phyloP scores from a whole-genome alignment of 352 stramenopile species.

The Pythium insidiosum region DNA sequence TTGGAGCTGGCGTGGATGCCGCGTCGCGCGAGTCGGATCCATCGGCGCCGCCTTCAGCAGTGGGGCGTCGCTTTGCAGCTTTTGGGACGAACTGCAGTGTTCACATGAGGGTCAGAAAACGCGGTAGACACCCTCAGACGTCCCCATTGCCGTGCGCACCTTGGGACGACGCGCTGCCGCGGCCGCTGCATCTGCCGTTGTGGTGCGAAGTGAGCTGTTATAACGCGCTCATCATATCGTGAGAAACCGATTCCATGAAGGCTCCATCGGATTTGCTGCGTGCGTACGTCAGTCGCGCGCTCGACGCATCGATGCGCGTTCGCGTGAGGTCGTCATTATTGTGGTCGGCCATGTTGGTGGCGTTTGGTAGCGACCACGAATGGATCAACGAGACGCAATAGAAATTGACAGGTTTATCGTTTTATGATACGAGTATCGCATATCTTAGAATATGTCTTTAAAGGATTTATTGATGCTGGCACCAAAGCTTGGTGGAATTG shows the following conservation, averaged over 20 bases:
- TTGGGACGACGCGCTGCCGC: slow-evolving; percentile 45
- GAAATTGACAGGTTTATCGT: not conserved
- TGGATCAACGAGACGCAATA: slow-evolving; percentile 14
- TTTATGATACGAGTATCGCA: too few species aligned
- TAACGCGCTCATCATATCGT: not conserved
- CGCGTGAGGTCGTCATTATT: slow-evolving; percentile 40
- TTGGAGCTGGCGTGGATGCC: slow-evolving; percentile 2
- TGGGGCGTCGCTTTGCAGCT: slow-evolving; percentile 44
- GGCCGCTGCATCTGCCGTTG: slow-evolving; percentile 16
- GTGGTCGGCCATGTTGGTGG: slow-evolving; percentile 19
- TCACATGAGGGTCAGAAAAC: too few species aligned
- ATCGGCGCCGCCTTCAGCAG: slow-evolving; percentile 17
- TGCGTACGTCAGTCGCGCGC: slow-evolving; percentile 58
- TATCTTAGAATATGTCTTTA: too few species aligned
- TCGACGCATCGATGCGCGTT: slow-evolving; percentile 62
- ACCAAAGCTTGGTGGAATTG: too few species aligned
- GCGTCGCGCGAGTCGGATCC: not conserved
- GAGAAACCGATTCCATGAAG: too few species aligned
- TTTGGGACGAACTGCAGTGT: slow-evolving; percentile 71
- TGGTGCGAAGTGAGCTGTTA: slow-evolving; percentile 51
- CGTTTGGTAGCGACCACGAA: too few species aligned
- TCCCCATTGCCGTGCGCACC: too few species aligned
- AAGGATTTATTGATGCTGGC: too few species aligned
- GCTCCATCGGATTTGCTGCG: too few species aligned
- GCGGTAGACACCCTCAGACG: too few species aligned